Base-by-base conservation (phyloP, 2,329 filamentous ascomycete genomes). In the Fusarium mexicanum region DNA sequence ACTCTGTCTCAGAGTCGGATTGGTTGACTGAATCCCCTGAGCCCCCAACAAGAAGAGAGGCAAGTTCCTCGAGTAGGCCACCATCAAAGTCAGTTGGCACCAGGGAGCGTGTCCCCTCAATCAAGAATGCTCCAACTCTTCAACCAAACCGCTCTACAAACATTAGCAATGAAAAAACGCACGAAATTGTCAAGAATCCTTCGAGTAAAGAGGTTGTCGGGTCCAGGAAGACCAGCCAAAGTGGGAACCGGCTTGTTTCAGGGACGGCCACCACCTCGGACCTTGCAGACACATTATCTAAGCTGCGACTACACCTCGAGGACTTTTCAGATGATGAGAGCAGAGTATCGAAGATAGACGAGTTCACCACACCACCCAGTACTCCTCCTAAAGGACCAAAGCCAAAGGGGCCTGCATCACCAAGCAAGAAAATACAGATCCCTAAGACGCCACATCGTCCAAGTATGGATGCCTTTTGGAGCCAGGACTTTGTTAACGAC, bases 381-480 rank as follows among this genome's bases (percentile, higher is more conserved):
- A 77, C 62, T 24, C 75, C 69, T n/a, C 73, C 74, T 6, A 72
- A 70, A 64, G 47, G 64, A 14, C 48, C 62, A 7, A 72, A 72
- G 18, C 57, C 71, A 17, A 77, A 69, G 22, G 72, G 72, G 3
- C 69, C 82, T 12, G 46, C 69, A 11, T 83, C 82, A 8, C 80
- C 82, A 5, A 78, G 69, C 44, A 84, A 83, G 69, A 73, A 69
- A 22, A 70, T 74, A 11, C 63, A 63, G 2, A 89, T 91, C 46
- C 89, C 89, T 5, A 82, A 83, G 41, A 88, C 88, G 3, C 87
- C 88, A 7, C 86, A 91, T 65, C 82, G 84, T 33, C 86, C 86
- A 29, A 87, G 82, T 60, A 86, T 86, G 44, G 90, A 91, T 69
- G 83, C 83, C 12, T 92, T 91, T 76, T 92, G 90, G 91, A 85